phyloP scores from a whole-genome alignment of 2,329 filamentous ascomycete species.

The Diaporthe vaccinii region DNA sequence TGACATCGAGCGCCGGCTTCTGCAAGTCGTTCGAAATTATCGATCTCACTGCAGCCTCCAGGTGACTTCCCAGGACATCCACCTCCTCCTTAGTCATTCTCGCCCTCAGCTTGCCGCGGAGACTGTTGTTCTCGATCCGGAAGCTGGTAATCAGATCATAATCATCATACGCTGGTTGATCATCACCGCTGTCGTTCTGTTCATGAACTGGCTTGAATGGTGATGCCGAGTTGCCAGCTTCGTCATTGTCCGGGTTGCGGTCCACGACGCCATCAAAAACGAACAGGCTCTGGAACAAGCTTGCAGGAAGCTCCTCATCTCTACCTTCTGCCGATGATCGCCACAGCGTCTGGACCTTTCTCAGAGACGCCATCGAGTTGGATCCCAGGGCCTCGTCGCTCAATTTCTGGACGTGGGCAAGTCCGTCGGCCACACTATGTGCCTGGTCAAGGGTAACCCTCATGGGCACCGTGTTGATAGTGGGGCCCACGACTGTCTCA shows the following conservation, averaged over 20 bases:
- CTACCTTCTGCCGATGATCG: constrained; percentile 39
- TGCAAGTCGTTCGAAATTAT: constrained; percentile 21
- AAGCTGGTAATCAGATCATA: constrained; percentile 46
- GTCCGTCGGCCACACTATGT: constrained; percentile 35
- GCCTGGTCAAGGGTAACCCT: constrained; percentile 36
- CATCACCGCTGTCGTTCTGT: background rate
- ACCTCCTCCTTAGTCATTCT: constrained; percentile 35
- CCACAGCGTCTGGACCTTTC: constrained; percentile 44
- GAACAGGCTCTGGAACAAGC: constrained; percentile 46
- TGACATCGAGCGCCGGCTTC: constrained; percentile 19
- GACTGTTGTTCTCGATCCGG: constrained; percentile 41
- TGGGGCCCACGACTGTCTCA: constrained; percentile 42
- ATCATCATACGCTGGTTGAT: constrained; percentile 43
- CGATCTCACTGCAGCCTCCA: constrained; percentile 31
- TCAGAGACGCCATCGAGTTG: constrained; percentile 43
- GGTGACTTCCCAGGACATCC: constrained; percentile 32
- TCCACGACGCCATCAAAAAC: constrained; percentile 45
- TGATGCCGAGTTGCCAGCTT: background rate
- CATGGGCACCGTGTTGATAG: constrained; percentile 45
- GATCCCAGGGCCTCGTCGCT: constrained; percentile 42
- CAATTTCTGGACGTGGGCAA: constrained; percentile 40
- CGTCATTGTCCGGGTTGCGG: background rate
- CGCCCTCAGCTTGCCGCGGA: constrained; percentile 43
- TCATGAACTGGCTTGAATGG: constrained; percentile 7
- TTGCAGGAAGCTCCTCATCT: constrained; percentile 25